phyloP scores from a whole-genome alignment of 192 early-diverging fungal genomes.

The Backusella circina region DNA sequence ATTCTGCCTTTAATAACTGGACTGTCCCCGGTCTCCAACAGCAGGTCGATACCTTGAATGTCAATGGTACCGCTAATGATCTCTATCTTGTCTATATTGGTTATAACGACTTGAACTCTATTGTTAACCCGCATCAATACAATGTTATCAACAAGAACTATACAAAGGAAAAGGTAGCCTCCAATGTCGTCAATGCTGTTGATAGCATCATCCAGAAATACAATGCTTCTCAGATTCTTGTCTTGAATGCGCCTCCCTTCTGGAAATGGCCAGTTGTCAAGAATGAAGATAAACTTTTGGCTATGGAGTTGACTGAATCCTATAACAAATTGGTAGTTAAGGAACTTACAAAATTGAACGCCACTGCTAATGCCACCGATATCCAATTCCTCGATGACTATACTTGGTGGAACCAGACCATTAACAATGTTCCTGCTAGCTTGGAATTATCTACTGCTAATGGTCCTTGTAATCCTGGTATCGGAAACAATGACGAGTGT shows the following conservation, averaged over 20 bases:
- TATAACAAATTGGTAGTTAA: background rate
- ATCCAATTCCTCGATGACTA: background rate
- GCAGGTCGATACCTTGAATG: background rate
- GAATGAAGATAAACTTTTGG: background rate
- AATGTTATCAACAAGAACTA: background rate
- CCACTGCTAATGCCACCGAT: background rate
- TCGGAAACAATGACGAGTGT: background rate
- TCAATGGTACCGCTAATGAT: background rate
- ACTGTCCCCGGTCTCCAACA: background rate
- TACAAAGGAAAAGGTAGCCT: background rate
- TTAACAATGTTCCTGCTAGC: background rate
- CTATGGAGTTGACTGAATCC: slow-evolving; percentile 27
- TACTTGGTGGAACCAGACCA: background rate
- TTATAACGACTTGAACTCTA: background rate
- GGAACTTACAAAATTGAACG: background rate
- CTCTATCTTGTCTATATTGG: background rate
- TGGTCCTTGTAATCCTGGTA: background rate
- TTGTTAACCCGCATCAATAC: background rate
- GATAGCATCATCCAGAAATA: background rate
- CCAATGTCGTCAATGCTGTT: background rate
- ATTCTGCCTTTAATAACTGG: background rate
- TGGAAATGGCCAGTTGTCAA: background rate
- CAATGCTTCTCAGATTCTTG: background rate
- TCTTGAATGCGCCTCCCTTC: background rate
- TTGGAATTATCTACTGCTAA: background rate